phyloP scores from a whole-genome alignment of 1,139 yeast genomes.

The Kazachstania sp. region DNA sequence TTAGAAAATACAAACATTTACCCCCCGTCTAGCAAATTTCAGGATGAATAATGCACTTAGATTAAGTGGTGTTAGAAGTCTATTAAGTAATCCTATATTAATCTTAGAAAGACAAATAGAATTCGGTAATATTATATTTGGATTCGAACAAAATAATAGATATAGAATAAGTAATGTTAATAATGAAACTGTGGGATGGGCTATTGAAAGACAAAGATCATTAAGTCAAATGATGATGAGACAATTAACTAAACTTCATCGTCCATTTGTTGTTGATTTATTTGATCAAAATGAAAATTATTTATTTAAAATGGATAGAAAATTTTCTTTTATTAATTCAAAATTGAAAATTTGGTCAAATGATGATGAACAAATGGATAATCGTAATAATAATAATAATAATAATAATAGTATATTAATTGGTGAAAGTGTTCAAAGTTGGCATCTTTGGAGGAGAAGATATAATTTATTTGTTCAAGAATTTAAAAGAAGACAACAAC shows the following conservation, averaged over 20 bases:
- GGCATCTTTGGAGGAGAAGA: conserved; percentile 90
- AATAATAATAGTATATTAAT: conserved; percentile 43
- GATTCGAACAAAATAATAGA: conserved; percentile 84
- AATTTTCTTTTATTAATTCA: conserved; percentile 81
- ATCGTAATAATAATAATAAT: conserved; percentile 10
- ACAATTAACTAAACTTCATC: conserved; percentile 71
- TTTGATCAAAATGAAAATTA: conserved; percentile 63
- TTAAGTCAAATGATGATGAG: conserved; percentile 61
- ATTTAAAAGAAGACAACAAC: background rate
- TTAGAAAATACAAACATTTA: too few relatives aligned
- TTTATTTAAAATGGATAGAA: conserved; percentile 64
- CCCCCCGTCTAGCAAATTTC: background rate
- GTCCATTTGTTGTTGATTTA: conserved; percentile 81
- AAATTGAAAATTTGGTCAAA: conserved; percentile 53
- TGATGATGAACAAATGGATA: conserved; percentile 5
- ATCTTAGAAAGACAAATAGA: conserved; percentile 85
- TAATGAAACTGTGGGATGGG: conserved; percentile 71
- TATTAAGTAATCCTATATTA: conserved; percentile 63
- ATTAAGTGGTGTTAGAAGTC: conserved; percentile 7
- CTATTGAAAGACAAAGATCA: conserved; percentile 75
- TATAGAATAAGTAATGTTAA: conserved; percentile 64
- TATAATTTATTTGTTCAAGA: conserved; percentile 59
- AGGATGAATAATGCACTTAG: conserved; percentile 3
- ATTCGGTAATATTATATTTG: conserved; percentile 74
- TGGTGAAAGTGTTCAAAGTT: conserved; percentile 84